Percentiles rank a stretch among this genome's conserved stretches.
These are phyloP conservation scores for Thielaviopsis populi DNA, from an alignment of 2,329 filamentous ascomycete species.

Conservation along the genomic window DNA sequence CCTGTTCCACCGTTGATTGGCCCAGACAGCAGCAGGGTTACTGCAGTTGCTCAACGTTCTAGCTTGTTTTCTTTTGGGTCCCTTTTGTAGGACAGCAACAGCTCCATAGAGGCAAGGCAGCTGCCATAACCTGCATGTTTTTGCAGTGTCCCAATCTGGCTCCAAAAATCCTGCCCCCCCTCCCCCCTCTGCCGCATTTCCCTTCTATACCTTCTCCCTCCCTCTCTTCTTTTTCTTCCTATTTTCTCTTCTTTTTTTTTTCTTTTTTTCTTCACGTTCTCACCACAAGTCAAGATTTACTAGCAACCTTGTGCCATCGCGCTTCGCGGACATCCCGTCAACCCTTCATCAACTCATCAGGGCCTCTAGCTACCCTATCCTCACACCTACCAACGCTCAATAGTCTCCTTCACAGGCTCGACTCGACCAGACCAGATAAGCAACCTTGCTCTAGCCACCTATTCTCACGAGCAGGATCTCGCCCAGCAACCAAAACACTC, in stretches of 20 bases:
- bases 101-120: conserved; percentile 1
- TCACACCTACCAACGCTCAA: conserved; percentile 16
- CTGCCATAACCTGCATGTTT: neutral
- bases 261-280: conserved; percentile 22
- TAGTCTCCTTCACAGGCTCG: conserved; percentile 16
- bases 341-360: conserved; percentile 44
- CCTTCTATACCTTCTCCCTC: conserved; percentile 16
- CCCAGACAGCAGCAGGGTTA: neutral
- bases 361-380: conserved; percentile 82
- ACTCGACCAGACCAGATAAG: conserved; percentile 4
- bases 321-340: conserved; percentile 27
- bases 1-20: neutral
- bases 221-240: conserved; percentile 22
- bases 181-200: neutral
- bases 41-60: neutral
- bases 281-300: conserved; percentile 28
- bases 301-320: conserved; percentile 19
- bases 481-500: conserved; percentile 8
- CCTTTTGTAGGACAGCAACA: neutral
- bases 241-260: conserved; percentile 9
- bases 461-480: conserved; percentile 17
- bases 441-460: conserved; percentile 16
- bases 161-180: conserved; percentile 2
- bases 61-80: conserved; percentile 5
- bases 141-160: conserved; percentile 1